A percentile compares a stretch with the other conserved stretches of the same genome.
phyloP scores from a whole-genome alignment of 805 yeast genomes.

The Yarrowia divulgata region DNA sequence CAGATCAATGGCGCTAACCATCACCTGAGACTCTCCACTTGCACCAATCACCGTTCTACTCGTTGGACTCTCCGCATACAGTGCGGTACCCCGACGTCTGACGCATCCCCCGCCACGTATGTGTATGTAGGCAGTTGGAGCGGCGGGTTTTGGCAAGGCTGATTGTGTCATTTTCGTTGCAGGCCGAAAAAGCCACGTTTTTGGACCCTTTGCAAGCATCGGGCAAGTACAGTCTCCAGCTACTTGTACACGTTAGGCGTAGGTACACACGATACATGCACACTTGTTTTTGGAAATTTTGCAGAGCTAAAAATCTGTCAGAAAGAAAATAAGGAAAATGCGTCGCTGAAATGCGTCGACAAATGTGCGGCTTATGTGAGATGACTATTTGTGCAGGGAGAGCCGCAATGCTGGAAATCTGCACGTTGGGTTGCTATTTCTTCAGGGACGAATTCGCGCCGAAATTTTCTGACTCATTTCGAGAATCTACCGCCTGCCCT shows the following conservation, averaged over 20 bases:
- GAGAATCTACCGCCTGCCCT: neutral
- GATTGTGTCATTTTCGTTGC: neutral
- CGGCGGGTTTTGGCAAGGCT: neutral
- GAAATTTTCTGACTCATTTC: too few relatives aligned
- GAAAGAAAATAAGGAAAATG: too few relatives aligned
- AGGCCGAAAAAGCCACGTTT: neutral
- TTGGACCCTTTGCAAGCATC: neutral
- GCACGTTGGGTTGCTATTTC: slow-evolving; percentile 1
- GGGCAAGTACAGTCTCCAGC: slow-evolving; percentile 6
- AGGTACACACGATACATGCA: too few relatives aligned
- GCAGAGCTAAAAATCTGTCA: slow-evolving; percentile 7
- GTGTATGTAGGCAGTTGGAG: neutral
- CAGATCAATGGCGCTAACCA: too few relatives aligned
- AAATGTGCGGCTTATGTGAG: slow-evolving; percentile 15
- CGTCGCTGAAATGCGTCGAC: neutral
- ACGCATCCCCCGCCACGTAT: neutral
- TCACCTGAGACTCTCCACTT: too few relatives aligned
- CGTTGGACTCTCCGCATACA: neutral
- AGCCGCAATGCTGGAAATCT: neutral
- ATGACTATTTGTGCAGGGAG: slow-evolving; percentile 8
- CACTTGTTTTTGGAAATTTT: neutral
- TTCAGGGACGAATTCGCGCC: too few relatives aligned
- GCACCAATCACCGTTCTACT: neutral
- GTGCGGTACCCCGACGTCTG: neutral
- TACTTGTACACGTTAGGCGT: neutral